Base-by-base conservation (phyloP, 768 basidiomycete species). In the Amanita exitialis region DNA sequence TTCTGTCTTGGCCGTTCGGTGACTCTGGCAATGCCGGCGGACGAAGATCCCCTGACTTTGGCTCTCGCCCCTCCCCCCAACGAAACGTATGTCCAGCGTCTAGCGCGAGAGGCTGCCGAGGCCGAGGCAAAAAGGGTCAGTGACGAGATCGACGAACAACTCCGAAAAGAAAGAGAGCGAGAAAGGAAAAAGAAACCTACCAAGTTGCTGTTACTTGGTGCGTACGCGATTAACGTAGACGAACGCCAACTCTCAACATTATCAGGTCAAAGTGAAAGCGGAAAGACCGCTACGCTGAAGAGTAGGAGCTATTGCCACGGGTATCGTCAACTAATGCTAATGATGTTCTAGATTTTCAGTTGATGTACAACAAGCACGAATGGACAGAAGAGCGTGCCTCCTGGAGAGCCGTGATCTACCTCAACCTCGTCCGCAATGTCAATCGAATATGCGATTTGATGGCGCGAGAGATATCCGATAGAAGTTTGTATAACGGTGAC, bases 251-350 rank as follows among this genome's bases (percentile, higher is more conserved):
- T n/a, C 23, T 49, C 16, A 34, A 13, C 9, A 18, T 9, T 16
- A 8, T 9, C 52, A 75, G 76, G 77, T 15, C 83, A 85, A 64
- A 83, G 81, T 53, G 84, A 86, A 69, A 85, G 82, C 59, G 86
- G 82, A 28, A 90, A 90, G 64, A 86, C 84, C 0, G 85, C 86
- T 23, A 87, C 86, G 0, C 61, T 90, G 49, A 90, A 90, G 66
- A 89, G 86, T 87, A 57, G 27, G 49, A 47, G 50, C 36, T 23
- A 18, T n/a, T 52, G 6, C 35, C 39, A 41, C 15, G 34, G 28
- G 41, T 25, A 54, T 39, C n/a, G 38, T 16, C 30, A 16, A 36
- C 54, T 42, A n/a, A 51, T 51, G 60, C 16, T 56, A 25, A 47
- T 27, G 16, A 18, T 54, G 15, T 47, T 37, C 7, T 51, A 79